Evolutionary conservation across 805 yeast genomes (phyloP).

Genomic region (Naumovozyma castellii): DNA sequence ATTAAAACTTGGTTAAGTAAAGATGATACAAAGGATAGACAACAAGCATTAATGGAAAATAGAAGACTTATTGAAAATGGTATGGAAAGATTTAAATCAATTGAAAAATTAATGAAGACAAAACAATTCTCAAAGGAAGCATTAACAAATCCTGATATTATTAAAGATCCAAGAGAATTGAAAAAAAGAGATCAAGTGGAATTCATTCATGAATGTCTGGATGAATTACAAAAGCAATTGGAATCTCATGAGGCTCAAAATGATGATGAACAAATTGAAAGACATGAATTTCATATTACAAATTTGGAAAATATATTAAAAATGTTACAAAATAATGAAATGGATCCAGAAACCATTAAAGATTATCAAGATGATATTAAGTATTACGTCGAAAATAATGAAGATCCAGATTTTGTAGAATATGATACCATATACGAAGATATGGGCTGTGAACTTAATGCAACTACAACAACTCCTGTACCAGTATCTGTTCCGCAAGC

Average conservation of each 20-base stretch:
- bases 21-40: slow-evolving; percentile 84
- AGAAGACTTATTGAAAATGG: slow-evolving; percentile 60
- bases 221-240: slow-evolving; percentile 71
- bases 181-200: slow-evolving; percentile 65
- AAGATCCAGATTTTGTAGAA: slow-evolving; percentile 85
- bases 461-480: background rate
- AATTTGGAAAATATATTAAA: slow-evolving; percentile 72
- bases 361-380: slow-evolving; percentile 80
- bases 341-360: slow-evolving; percentile 69
- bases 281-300: slow-evolving; percentile 71
- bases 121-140: slow-evolving; percentile 94
- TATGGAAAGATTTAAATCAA: slow-evolving; percentile 93
- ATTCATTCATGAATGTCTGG: slow-evolving; percentile 63
- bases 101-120: slow-evolving; percentile 86
- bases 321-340: slow-evolving; percentile 65
- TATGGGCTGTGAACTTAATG: slow-evolving; percentile 40
- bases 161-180: slow-evolving; percentile 66
- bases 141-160: slow-evolving; percentile 54
- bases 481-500: background rate
- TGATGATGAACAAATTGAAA: slow-evolving; percentile 50
- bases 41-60: slow-evolving; percentile 62
- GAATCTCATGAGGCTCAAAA: slow-evolving; percentile 71
- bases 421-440: slow-evolving; percentile 90
- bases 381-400: slow-evolving; percentile 88
- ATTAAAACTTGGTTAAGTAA: slow-evolving; percentile 91